Conservation (phyloP, 306 rosid species). For the Casuarina equisetifolia region DNA sequence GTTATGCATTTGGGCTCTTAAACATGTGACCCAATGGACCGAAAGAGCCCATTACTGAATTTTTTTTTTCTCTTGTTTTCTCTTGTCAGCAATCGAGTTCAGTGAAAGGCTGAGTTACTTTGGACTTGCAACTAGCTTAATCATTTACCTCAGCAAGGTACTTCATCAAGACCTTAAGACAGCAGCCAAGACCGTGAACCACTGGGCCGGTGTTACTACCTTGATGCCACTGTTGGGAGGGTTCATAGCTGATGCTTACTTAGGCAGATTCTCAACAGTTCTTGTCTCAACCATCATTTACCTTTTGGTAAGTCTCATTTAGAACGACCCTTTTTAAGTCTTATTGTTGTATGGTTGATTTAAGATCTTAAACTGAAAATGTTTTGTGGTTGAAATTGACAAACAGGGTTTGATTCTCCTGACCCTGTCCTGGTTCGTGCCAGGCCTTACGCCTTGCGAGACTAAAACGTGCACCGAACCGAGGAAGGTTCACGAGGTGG, state of each 20-base stretch:
- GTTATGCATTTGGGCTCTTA: not conserved
- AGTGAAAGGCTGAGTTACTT: slow-evolving; percentile 90
- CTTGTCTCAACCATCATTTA: slow-evolving; percentile 57
- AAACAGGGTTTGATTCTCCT: slow-evolving; percentile 77
- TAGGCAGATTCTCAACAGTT: slow-evolving; percentile 82
- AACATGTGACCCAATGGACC: not conserved
- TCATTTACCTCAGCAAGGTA: slow-evolving; percentile 74
- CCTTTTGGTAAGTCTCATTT: slow-evolving; percentile 52
- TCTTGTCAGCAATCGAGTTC: slow-evolving; percentile 78
- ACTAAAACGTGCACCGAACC: slow-evolving; percentile 46
- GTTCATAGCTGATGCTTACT: slow-evolving; percentile 85
- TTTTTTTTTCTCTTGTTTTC: not conserved
- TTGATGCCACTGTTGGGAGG: slow-evolving; percentile 85
- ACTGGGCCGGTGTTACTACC: slow-evolving; percentile 92
- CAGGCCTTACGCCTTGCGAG: slow-evolving; percentile 65
- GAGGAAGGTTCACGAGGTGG: slow-evolving; percentile 63
- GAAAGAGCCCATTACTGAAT: not conserved
- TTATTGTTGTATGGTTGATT: not conserved
- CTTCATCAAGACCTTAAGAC: slow-evolving; percentile 74
- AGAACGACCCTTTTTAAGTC: not conserved
- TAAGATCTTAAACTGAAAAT: slow-evolving; percentile 3
- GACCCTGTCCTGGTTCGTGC: slow-evolving; percentile 71
- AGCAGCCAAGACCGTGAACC: slow-evolving; percentile 82
- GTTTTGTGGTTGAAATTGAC: not conserved
- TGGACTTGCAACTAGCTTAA: slow-evolving; percentile 82